A percentile compares a stretch with the other conserved stretches of the same genome.
phyloP scores from a whole-genome alignment of 208 protist genomes.

The Crithidia brevicula region DNA sequence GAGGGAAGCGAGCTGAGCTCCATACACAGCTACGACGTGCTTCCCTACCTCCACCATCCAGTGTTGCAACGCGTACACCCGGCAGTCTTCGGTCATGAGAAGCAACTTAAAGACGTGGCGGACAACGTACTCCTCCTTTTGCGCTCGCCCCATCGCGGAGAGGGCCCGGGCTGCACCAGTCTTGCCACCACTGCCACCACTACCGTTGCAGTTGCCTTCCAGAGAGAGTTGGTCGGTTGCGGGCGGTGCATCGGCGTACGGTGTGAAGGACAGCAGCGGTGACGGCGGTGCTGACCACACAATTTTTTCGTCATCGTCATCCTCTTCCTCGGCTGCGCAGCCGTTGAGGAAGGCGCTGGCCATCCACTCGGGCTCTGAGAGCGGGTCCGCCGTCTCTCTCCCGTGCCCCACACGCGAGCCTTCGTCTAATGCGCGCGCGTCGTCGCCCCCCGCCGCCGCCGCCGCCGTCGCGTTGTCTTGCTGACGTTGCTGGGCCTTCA shows the following conservation, averaged over 20 bases:
- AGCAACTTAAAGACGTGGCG: slow-evolving; percentile 35
- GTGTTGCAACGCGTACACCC: slow-evolving; percentile 20
- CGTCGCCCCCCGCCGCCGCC: too few relatives aligned
- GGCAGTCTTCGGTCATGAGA: slow-evolving; percentile 34
- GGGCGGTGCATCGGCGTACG: neutral
- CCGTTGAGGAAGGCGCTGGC: slow-evolving; percentile 3
- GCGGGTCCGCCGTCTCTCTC: neutral
- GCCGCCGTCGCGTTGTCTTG: too few relatives aligned
- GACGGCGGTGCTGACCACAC: slow-evolving; percentile 35
- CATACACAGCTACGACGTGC: slow-evolving; percentile 22
- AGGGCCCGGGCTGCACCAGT: too few relatives aligned
- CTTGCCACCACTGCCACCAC: too few relatives aligned
- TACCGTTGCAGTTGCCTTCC: neutral
- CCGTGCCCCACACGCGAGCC: too few relatives aligned
- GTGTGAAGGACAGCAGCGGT: slow-evolving; percentile 21
- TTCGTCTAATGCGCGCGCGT: too few relatives aligned
- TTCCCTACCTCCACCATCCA: slow-evolving; percentile 28
- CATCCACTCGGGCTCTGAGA: slow-evolving; percentile 3
- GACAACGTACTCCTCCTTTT: slow-evolving; percentile 28
- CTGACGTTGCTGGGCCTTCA: slow-evolving; percentile 3
- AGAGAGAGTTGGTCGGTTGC: neutral
- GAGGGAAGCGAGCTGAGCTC: slow-evolving; percentile 23
- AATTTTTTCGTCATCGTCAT: slow-evolving; percentile 25
- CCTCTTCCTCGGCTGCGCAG: slow-evolving; percentile 7
- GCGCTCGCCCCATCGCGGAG: neutral